These are phyloP conservation scores for Cucurbita argyrosperma DNA, from an alignment of 306 rosid species.

Conservation along the genomic window DNA sequence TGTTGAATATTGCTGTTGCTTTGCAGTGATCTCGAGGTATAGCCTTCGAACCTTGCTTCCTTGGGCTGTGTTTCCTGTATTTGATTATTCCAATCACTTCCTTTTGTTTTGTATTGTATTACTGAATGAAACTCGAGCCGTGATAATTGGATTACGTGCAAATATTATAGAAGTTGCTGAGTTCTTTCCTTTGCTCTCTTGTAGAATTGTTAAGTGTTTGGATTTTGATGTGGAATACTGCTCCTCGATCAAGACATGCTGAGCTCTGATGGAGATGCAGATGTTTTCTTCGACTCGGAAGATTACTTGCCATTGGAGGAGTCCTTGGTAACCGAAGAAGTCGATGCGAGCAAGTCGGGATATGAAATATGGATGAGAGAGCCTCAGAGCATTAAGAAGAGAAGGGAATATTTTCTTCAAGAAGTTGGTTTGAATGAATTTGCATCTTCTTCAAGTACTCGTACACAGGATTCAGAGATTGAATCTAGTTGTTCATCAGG, in stretches of 20 bases:
- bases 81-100: conserved; percentile 14
- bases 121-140: conserved; percentile 30
- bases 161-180: conserved; percentile 12
- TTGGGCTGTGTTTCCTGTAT: conserved; percentile 25
- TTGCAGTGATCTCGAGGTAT: conserved; percentile 24
- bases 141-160: conserved; percentile 23
- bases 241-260: conserved; percentile 51
- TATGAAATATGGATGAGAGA: conserved; percentile 62
- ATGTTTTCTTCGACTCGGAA: conserved; percentile 60
- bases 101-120: conserved; percentile 18
- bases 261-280: conserved; percentile 42
- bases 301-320: conserved; percentile 44
- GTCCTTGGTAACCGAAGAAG: conserved; percentile 14
- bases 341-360: conserved; percentile 9
- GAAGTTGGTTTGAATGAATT: conserved; percentile 37
- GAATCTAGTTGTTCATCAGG: conserved; percentile 9
- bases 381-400: conserved; percentile 61
- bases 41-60: conserved; percentile 19
- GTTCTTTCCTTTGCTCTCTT: not conserved
- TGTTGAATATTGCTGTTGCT: conserved; percentile 33
- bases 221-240: conserved; percentile 40
- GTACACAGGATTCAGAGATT: conserved; percentile 11
- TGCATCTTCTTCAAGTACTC: conserved; percentile 12
- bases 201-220: conserved; percentile 1
- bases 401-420: conserved; percentile 43